phyloP scores from a whole-genome alignment of 2,329 filamentous ascomycete species.

The Paraconiothyrium sp. region DNA sequence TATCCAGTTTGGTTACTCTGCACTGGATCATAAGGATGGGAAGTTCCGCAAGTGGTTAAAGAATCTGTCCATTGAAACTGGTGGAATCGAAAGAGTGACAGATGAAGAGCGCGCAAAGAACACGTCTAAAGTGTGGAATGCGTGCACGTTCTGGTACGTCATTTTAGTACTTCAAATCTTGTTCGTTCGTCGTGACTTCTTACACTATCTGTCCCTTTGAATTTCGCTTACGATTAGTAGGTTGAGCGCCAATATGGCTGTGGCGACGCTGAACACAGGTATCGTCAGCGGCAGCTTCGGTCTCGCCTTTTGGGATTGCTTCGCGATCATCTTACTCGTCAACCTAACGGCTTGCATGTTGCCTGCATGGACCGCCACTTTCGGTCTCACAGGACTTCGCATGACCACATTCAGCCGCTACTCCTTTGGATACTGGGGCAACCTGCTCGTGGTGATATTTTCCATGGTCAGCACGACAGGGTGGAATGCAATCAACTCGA shows the following conservation, averaged over 20 bases:
- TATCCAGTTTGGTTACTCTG: conserved; percentile 10
- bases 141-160: conserved; percentile 37
- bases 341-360: conserved; percentile 45
- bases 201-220: background rate
- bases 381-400: conserved; percentile 47
- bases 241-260: conserved; percentile 51
- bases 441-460: conserved; percentile 49
- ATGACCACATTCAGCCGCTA: conserved; percentile 51
- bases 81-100: conserved; percentile 34
- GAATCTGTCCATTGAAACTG: conserved; percentile 31
- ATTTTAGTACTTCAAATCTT: background rate
- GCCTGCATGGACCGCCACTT: conserved; percentile 38
- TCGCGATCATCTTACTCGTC: conserved; percentile 47
- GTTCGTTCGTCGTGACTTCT: too few species aligned
- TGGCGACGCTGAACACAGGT: conserved; percentile 48
- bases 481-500: conserved; percentile 53
- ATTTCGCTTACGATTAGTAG: conserved; percentile 24
- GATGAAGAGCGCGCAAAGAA: conserved; percentile 32
- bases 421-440: conserved; percentile 53
- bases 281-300: conserved; percentile 44
- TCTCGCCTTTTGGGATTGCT: conserved; percentile 50
- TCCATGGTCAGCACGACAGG: conserved; percentile 51
- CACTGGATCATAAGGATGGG: background rate
- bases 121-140: conserved; percentile 36
- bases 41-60: conserved; percentile 23